Conservation (phyloP, 2,329 filamentous ascomycete genomes). For the Ascochyta clinopodiicola region DNA sequence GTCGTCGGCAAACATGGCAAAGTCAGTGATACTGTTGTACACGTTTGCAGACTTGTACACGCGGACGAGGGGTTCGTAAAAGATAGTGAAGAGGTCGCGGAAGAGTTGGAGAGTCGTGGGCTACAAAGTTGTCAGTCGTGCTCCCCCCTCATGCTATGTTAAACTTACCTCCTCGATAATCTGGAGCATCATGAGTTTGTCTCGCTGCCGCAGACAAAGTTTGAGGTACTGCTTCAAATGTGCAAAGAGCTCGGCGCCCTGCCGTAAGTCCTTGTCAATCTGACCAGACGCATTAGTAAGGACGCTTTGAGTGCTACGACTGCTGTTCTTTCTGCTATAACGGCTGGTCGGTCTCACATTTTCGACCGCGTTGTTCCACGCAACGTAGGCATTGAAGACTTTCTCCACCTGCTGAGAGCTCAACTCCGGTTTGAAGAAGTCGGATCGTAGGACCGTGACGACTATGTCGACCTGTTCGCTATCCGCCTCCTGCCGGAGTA, state of each 20-base stretch:
- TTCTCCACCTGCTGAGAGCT: slow-evolving; percentile 77
- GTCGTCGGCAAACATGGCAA: slow-evolving; percentile 90
- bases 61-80: slow-evolving; percentile 95
- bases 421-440: slow-evolving; percentile 75
- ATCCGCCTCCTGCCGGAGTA: slow-evolving; percentile 75
- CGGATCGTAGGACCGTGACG: slow-evolving; percentile 82
- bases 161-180: slow-evolving; percentile 79
- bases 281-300: slow-evolving; percentile 38
- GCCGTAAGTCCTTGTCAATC: slow-evolving; percentile 83
- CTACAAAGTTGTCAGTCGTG: slow-evolving; percentile 38
- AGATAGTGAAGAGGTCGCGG: slow-evolving; percentile 95
- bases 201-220: slow-evolving; percentile 85
- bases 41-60: slow-evolving; percentile 99
- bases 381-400: slow-evolving; percentile 93
- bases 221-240: slow-evolving; percentile 95
- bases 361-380: slow-evolving; percentile 93
- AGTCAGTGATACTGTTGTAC: slow-evolving; percentile 96
- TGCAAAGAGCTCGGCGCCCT: slow-evolving; percentile 90
- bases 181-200: slow-evolving; percentile 96
- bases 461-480: slow-evolving; percentile 82
- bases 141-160: background rate
- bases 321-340: slow-evolving; percentile 43
- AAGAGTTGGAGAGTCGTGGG: slow-evolving; percentile 96
- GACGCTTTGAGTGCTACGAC: slow-evolving; percentile 39
- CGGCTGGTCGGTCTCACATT: slow-evolving; percentile 59